A percentile compares a stretch with the other conserved stretches of the same genome.
phyloP scores from a whole-genome alignment of 1,284 basidiomycete species.

The Austroboletus niveus region DNA sequence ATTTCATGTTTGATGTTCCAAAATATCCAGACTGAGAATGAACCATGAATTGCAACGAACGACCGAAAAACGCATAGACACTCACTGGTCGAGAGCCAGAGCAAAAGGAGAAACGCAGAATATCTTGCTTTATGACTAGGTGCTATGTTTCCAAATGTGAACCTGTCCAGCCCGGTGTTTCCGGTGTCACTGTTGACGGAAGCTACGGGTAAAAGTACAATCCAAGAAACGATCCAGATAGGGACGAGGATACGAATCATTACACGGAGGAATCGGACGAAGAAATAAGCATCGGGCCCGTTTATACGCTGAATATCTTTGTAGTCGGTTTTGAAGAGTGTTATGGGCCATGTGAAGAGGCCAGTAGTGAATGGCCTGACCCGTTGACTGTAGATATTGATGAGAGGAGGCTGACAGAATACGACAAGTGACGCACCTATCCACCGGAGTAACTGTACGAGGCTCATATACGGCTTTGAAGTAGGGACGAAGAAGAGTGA shows the following conservation, averaged over 20 bases:
- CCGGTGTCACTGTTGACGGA: constrained; percentile 51
- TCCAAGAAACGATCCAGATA: constrained; percentile 78
- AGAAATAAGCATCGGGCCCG: constrained; percentile 94
- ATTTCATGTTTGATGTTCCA: constrained; percentile 83
- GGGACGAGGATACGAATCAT: constrained; percentile 80
- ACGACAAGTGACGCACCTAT: constrained; percentile 40
- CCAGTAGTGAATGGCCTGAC: constrained; percentile 43
- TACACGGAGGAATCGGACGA: constrained; percentile 84
- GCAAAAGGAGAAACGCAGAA: constrained; percentile 73
- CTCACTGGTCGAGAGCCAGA: constrained; percentile 75
- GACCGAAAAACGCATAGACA: constrained; percentile 5
- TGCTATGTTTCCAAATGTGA: constrained; percentile 82
- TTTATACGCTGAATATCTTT: constrained; percentile 67
- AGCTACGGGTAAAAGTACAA: constrained; percentile 67
- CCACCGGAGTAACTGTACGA: constrained; percentile 56
- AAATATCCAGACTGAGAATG: constrained; percentile 71
- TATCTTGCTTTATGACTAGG: constrained; percentile 54
- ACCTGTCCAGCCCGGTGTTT: constrained; percentile 65
- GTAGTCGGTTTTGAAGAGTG: constrained; percentile 57
- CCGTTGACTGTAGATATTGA: constrained; percentile 48
- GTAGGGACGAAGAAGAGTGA: constrained; percentile 67
- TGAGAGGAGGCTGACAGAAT: constrained; percentile 1
- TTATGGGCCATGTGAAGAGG: constrained; percentile 58
- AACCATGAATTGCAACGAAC: not conserved
- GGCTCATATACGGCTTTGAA: constrained; percentile 84